Evolutionary conservation across 1,284 basidiomycete species (phyloP).

Genomic region (Tremellales sp.): DNA sequence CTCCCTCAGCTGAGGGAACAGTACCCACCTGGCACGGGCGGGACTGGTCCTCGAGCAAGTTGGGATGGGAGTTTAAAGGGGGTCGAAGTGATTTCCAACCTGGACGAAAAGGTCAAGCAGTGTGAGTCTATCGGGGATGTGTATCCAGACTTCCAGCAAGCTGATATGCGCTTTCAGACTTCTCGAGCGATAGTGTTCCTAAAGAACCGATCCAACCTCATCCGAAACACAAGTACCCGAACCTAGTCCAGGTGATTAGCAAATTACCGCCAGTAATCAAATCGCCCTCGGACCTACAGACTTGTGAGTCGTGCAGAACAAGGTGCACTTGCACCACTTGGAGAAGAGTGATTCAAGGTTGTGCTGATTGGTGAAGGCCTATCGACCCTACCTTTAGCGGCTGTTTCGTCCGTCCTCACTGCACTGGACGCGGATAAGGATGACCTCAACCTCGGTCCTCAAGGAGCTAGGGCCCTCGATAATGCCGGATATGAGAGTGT

Average conservation of each 20-base stretch:
- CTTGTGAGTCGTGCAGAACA: constrained; percentile 36
- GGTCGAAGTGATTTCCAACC: constrained; percentile 43
- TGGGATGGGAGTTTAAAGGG: constrained; percentile 42
- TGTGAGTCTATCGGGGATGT: constrained; percentile 31
- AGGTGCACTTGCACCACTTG: too few species aligned
- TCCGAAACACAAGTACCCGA: constrained; percentile 47
- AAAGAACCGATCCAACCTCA: constrained; percentile 37
- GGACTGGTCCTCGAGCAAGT: constrained; percentile 41
- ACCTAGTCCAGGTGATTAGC: constrained; percentile 37
- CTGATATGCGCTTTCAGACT: background rate
- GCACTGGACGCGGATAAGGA: constrained; percentile 38
- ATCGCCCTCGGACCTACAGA: constrained; percentile 42
- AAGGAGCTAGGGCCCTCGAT: constrained; percentile 33
- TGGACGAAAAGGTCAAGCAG: constrained; percentile 31
- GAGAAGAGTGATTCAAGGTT: background rate
- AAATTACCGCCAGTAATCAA: constrained; percentile 41
- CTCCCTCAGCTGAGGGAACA: constrained; percentile 39
- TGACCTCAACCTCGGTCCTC: constrained; percentile 24
- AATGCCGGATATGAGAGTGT: constrained; percentile 46
- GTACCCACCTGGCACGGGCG: constrained; percentile 47
- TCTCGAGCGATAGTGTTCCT: constrained; percentile 25
- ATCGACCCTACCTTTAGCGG: constrained; percentile 39
- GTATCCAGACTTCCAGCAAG: background rate
- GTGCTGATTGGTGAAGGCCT: constrained; percentile 25
- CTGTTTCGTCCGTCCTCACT: constrained; percentile 40